Evolutionary conservation across 768 basidiomycete genomes (phyloP).

Genomic region (Chalciporus chontae): DNA sequence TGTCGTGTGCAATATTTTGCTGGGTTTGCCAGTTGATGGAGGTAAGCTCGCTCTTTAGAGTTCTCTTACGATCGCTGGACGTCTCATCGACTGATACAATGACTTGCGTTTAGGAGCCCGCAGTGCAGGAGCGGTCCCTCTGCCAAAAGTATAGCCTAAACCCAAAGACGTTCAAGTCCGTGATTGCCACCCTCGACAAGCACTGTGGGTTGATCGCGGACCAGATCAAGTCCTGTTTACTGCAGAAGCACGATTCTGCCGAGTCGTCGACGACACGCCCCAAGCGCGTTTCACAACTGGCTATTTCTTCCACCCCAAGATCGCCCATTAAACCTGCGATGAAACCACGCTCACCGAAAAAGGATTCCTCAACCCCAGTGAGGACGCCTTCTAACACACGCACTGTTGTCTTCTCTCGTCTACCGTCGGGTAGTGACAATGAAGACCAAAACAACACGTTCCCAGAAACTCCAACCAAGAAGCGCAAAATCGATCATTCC

Average conservation of each 20-base stretch:
- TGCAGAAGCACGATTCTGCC: slow-evolving; percentile 1
- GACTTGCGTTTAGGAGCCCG: slow-evolving; percentile 14
- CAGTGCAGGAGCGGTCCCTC: slow-evolving; percentile 20
- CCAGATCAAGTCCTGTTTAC: slow-evolving; percentile 17
- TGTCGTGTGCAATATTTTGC: slow-evolving; percentile 41
- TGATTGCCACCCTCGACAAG: slow-evolving; percentile 20
- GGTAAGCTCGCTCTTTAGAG: slow-evolving; percentile 19
- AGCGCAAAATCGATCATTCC: slow-evolving; percentile 29
- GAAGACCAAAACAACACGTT: slow-evolving; percentile 29
- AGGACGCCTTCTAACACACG: slow-evolving; percentile 34
- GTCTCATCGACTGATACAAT: not conserved
- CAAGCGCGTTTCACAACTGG: not conserved
- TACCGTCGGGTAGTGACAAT: slow-evolving; percentile 12
- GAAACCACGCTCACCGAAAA: slow-evolving; percentile 10
- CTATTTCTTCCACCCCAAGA: slow-evolving; percentile 13
- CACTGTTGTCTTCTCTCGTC: slow-evolving; percentile 10
- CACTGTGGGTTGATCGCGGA: slow-evolving; percentile 24
- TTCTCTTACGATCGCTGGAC: not conserved
- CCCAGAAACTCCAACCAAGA: slow-evolving; percentile 44
- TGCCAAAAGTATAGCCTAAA: slow-evolving; percentile 16
- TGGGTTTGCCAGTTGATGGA: slow-evolving; percentile 43
- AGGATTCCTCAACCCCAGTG: not conserved
- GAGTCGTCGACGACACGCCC: not conserved
- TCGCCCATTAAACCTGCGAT: slow-evolving; percentile 18
- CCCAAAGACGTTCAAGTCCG: slow-evolving; percentile 16